Conservation (phyloP, 331 rosid genomes). For the Saraca asoca region DNA sequence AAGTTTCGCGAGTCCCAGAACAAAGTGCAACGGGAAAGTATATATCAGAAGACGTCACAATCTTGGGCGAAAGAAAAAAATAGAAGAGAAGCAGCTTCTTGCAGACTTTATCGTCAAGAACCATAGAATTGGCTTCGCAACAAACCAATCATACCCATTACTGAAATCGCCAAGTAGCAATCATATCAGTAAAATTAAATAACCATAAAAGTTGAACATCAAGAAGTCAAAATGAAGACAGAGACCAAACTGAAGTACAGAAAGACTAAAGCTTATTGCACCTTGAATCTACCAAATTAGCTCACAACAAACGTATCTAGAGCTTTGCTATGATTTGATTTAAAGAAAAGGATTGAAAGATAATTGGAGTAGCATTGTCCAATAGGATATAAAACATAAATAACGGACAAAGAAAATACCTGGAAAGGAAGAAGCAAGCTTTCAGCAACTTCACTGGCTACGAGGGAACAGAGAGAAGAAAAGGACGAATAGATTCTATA, state of each 20-base stretch:
- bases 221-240: background rate
- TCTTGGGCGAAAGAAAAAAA: slow-evolving; percentile 22
- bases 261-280: background rate
- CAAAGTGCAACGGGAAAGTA: slow-evolving; percentile 14
- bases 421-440: background rate
- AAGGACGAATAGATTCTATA: background rate
- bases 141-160: slow-evolving; percentile 33
- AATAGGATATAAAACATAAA: slow-evolving; percentile 14
- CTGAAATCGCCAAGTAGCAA: slow-evolving; percentile 26
- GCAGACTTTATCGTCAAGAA: slow-evolving; percentile 30
- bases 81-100: slow-evolving; percentile 27
- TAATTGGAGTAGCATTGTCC: background rate
- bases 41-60: slow-evolving; percentile 27
- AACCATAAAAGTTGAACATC: background rate
- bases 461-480: background rate
- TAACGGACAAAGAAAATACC: slow-evolving; percentile 33
- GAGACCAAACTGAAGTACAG: background rate
- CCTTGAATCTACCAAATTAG: slow-evolving; percentile 9
- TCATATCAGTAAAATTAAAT: background rate
- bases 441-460: background rate
- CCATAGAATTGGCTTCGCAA: slow-evolving; percentile 35
- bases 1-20: slow-evolving; percentile 10
- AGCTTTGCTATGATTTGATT: too few species aligned
- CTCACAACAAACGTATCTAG: background rate
- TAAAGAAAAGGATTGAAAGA: slow-evolving; percentile 1